Evolutionary conservation across 352 stramenopile genomes (phyloP).

Genomic region (Phytophthora citricola): DNA sequence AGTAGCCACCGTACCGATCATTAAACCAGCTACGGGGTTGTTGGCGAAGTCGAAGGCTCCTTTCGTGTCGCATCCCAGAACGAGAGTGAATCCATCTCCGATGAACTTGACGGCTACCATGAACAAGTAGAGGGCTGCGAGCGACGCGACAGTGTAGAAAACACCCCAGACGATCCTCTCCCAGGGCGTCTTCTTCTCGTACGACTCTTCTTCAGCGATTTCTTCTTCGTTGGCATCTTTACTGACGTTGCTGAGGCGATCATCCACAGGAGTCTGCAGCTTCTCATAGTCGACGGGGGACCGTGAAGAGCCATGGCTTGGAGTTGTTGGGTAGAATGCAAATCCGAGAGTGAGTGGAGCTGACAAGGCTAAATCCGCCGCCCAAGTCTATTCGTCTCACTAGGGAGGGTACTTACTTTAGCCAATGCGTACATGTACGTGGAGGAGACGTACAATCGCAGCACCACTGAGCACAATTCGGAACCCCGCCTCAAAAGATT

Average conservation of each 20-base stretch:
- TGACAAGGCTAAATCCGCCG: not conserved
- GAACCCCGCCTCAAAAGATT: not conserved
- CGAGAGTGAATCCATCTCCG: conserved; percentile 64
- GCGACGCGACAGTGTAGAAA: conserved; percentile 24
- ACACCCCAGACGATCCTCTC: conserved; percentile 35
- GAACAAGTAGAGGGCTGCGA: conserved; percentile 78
- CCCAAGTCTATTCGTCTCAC: too few species aligned
- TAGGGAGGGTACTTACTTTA: too few species aligned
- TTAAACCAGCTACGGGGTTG: conserved; percentile 73
- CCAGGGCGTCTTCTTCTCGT: conserved; percentile 15
- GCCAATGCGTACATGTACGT: too few species aligned
- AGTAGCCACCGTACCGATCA: conserved; percentile 75
- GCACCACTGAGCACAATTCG: conserved; percentile 1
- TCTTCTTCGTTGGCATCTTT: conserved; percentile 19
- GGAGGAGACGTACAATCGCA: not conserved
- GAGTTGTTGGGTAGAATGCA: conserved; percentile 9
- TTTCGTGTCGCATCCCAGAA: conserved; percentile 59
- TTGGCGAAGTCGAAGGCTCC: conserved; percentile 62
- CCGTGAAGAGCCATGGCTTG: conserved; percentile 14
- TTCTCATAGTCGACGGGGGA: conserved; percentile 17
- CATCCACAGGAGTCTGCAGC: conserved; percentile 16
- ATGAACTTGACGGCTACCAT: conserved; percentile 78
- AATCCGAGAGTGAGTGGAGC: conserved; percentile 17
- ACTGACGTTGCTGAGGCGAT: conserved; percentile 16
- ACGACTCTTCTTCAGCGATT: conserved; percentile 13